A percentile compares a stretch with the other conserved stretches of the same genome.
phyloP scores from a whole-genome alignment of 2,329 filamentous ascomycete genomes.

The Corynespora cassiicola region DNA sequence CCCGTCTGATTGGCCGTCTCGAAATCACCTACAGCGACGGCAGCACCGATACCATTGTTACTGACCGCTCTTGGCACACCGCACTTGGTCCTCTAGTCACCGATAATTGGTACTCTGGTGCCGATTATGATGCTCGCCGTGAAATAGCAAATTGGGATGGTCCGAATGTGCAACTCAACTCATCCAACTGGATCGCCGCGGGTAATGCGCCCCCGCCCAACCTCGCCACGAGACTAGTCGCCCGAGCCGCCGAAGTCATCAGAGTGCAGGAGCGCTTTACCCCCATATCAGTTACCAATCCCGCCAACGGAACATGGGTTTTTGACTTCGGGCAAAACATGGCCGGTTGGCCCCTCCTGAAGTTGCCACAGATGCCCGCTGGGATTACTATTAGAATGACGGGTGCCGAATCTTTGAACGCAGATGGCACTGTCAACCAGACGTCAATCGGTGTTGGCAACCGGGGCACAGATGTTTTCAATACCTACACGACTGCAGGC shows the following conservation, averaged over 20 bases:
- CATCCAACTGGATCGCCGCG: conserved; percentile 1
- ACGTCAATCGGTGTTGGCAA: conserved; percentile 1
- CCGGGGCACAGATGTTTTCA: conserved; percentile 5
- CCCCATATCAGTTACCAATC: conserved; percentile 2
- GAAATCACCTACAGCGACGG: conserved; percentile 2
- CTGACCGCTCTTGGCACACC: conserved; percentile 4
- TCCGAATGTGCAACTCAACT: conserved; percentile 1
- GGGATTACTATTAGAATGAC: conserved; percentile 2
- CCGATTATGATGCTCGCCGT: conserved; percentile 4
- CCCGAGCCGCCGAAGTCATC: conserved; percentile 1
- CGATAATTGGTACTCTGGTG: conserved; percentile 3
- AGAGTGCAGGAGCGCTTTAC: background rate
- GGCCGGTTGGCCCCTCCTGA: conserved; percentile 1
- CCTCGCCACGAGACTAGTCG: conserved; percentile 2
- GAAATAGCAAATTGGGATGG: conserved; percentile 2
- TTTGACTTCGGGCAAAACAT: conserved; percentile 4
- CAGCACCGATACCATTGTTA: conserved; percentile 2
- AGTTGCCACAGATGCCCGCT: conserved; percentile 4
- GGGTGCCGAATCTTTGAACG: conserved; percentile 2
- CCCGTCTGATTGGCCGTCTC: conserved; percentile 1
- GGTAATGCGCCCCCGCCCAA: conserved; percentile 3
- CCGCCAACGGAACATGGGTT: conserved; percentile 3
- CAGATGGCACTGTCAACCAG: conserved; percentile 3
- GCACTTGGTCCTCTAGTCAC: conserved; percentile 3
- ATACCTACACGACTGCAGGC: conserved; percentile 4